A percentile compares a stretch with the other conserved stretches of the same genome.
phyloP scores from a whole-genome alignment of 2,329 filamentous ascomycete species.

The Huntiella omanensis region DNA sequence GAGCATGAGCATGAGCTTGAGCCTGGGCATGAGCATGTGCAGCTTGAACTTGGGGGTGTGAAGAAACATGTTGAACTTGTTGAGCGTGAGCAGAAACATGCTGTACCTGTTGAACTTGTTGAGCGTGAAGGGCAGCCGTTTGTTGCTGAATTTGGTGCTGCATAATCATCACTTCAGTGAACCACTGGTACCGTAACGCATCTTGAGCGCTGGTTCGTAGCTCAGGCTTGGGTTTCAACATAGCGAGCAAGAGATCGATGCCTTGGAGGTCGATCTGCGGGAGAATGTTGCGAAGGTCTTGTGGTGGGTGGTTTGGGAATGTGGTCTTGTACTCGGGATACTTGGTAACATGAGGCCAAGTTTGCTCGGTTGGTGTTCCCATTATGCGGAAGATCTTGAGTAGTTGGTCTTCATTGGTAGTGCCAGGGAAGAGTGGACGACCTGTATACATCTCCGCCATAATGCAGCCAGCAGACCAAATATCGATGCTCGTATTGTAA shows the following conservation, averaged over 20 bases:
- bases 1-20: conserved; percentile 5
- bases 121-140: background rate
- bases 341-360: conserved; percentile 86
- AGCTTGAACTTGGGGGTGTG: conserved; percentile 22
- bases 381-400: conserved; percentile 96
- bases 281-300: conserved; percentile 70
- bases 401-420: conserved; percentile 94
- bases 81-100: background rate
- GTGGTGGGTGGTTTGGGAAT: conserved; percentile 85
- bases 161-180: conserved; percentile 50
- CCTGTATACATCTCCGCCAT: conserved; percentile 99
- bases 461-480: conserved; percentile 97
- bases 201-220: conserved; percentile 75
- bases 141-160: conserved; percentile 27
- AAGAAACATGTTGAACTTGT: conserved; percentile 13
- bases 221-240: conserved; percentile 87
- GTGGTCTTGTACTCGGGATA: conserved; percentile 96
- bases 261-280: conserved; percentile 78
- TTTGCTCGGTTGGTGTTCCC: conserved; percentile 89
- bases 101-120: conserved; percentile 4
- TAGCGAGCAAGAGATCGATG: conserved; percentile 69
- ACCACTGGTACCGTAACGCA: conserved; percentile 83
- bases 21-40: conserved; percentile 20
- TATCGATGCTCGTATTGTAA: conserved; percentile 99
- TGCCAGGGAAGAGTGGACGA: conserved; percentile 85